Evolutionary conservation across 1,139 yeast species (phyloP), one percentile per base, ranked within the genome.

Genomic region (Chernovozyma sophiae-reginae): DNA sequence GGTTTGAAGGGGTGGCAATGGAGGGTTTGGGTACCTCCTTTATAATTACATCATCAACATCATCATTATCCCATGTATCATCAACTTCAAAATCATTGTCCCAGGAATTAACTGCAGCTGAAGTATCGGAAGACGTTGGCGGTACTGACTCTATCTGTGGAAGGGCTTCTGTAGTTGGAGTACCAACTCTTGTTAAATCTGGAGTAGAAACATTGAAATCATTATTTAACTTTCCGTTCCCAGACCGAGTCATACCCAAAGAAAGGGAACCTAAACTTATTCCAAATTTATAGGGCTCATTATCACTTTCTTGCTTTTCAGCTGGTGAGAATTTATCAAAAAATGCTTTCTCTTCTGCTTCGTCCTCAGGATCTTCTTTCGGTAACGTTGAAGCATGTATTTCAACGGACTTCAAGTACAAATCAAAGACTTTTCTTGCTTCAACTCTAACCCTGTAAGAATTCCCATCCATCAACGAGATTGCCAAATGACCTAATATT

Each of bases 401-500:
- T 44, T 79, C 81, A 29, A 87, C 82, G 40, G 80, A 77, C 14
- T 68, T 66, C 55, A 87, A 71, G 51, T 83, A 86, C 25, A 74
- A 45, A 27, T 79, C 78, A 51, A 89, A 81, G 0, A 87, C 71
- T 35, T 69, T 60, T 45, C 77, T 77, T 0, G 97, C 95, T 50
- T 83, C 86, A 1, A 58, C 58, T 39, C 97, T 68, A 1, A 90
- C 92, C 38, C 76, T 72, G n/a, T 45, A 44, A 1, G 77, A 70
- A 39, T 82, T 81, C 39, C 68, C 73, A 55, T 92, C 98, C 58
- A 92, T 72, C 41, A 92, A 65, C 0, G 92, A 78, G 1, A 94
- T 86, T 0, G 96, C 90, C 42, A 92, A 73, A 5, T 89, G 87
- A 0, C 96, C 94, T 42, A 92, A 60, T n/a, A 90, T 75, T 53